These are phyloP conservation scores for Paecilomyces sp. DNA, from an alignment of 2,329 filamentous ascomycete species.

Conservation along the genomic window DNA sequence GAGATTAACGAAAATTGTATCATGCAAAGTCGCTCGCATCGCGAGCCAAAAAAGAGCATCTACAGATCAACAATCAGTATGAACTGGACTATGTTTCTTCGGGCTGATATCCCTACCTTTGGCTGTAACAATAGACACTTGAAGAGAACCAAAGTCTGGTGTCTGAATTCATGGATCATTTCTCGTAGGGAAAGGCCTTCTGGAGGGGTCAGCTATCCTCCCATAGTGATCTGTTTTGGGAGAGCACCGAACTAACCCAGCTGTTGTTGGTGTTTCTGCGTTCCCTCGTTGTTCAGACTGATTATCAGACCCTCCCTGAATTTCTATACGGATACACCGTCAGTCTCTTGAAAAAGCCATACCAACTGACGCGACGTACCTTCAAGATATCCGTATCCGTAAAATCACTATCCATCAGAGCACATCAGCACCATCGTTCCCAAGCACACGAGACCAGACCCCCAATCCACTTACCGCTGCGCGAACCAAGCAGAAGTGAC, in stretches of 20 bases:
- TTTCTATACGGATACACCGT: conserved; percentile 43
- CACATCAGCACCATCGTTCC: neutral
- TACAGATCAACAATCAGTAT: conserved; percentile 30
- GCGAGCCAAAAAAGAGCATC: conserved; percentile 99
- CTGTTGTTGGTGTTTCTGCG: conserved; percentile 66
- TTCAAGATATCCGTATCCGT: conserved; percentile 81
- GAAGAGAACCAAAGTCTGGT: conserved; percentile 87
- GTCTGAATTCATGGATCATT: conserved; percentile 87
- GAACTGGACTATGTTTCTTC: neutral
- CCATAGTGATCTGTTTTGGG: conserved; percentile 5
- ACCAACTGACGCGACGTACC: conserved; percentile 26
- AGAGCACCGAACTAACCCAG: neutral
- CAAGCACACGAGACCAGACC: too few relatives aligned
- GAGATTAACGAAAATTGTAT: conserved; percentile 96
- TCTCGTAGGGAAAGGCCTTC: conserved; percentile 69
- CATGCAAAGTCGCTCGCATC: conserved; percentile 93
- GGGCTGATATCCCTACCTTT: conserved; percentile 56
- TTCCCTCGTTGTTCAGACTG: conserved; percentile 55
- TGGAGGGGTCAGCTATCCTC: conserved; percentile 10
- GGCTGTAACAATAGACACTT: conserved; percentile 92
- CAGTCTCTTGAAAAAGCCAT: conserved; percentile 3
- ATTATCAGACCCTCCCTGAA: conserved; percentile 80
- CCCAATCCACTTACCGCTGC: conserved; percentile 53
- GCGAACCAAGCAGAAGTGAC: conserved; percentile 96
- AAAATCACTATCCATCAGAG: conserved; percentile 57